Evolutionary conservation across 257 asterid species (phyloP), one percentile per base, ranked within the genome.

Genomic region (Asclepias syriaca): DNA sequence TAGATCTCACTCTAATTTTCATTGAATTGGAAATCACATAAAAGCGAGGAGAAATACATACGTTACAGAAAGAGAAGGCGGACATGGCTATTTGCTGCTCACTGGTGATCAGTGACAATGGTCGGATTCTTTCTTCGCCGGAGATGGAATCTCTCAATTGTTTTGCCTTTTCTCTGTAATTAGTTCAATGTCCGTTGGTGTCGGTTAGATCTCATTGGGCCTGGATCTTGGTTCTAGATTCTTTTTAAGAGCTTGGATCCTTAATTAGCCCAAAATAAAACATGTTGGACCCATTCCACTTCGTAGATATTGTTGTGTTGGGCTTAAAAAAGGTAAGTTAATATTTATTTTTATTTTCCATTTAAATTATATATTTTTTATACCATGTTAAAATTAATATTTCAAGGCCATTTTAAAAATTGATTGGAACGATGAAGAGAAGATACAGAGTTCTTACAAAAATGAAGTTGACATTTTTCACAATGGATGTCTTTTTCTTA

Each of bases 61-160:
- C 79, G 32, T 73, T 74, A 18, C 61, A 70, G 58, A 21, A 46
- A 29, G 75, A 70, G 79, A 61, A 70, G 22, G 60, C 55, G 11
- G 75, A 65, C 79, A 76, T 76, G 60, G 71, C 27, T 61, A 40
- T 13, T 69, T 61, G 8, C 48, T 18, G 68, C 16, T 34, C 13
- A 37, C 39, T n/a, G 63, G 13, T 19, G 54, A 24, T 29, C 45
- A 18, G 22, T 53, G 64, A 51, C 3, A 34, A 24, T 66, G 19
- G 6, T 0, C 2, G 59, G 61, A 18, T 51, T 32, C 24, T n/a
- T 21, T 63, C 39, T 29, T 43, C 46, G 68, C 43, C 75, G 68
- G 75, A 18, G 61, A 63, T 32, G 14, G 22, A 45, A 71, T 40
- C 12, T 58, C 22, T 50, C 6, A 9, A 8, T 34, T 43, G 18